Base-by-base conservation (phyloP, 352 stramenopile genomes). In the Phytophthora sp. region DNA sequence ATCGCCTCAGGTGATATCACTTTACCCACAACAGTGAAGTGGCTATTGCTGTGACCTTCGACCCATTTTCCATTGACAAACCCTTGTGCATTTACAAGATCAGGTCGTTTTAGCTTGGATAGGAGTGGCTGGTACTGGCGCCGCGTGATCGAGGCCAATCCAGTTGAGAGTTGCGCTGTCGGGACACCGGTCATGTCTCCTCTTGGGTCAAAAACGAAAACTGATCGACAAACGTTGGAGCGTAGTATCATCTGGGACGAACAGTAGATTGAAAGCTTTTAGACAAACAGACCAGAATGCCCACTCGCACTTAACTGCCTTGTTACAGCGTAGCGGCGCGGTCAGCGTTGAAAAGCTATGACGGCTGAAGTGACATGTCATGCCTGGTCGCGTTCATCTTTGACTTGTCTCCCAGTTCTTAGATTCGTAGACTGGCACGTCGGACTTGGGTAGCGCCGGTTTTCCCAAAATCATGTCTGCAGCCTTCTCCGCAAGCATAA, bases 401-500 rank as follows among this genome's bases (percentile, higher is more conserved):
- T 94, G 82, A 11, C 57, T 68, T 4, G 77, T 83, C 46, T 89
- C 69, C 80, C 85, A 94, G 55, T 90, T 75, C 48, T 71, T 54
- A 0, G 83, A 30, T 49, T 78, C 52, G 54, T 92, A 91, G 18
- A 94, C 81, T 2, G 73, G 64, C 4, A 77, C 81, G 17, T 55
- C 85, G 11, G 77, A 84, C 64, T 82, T 88, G 27, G 72, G 75
- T 38, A 90, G 66, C 13, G 81, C 52, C 5, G 63, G 46, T 26
- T 84, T 87, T 32, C 77, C 79, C 13, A 92, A 72, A 43, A 98
- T 97, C 39, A 97, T 89, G 52, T 97, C 88, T 28, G 93, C 91
- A 11, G 83, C 87, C 57, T 96, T 97, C 57, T 98, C 93, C 10
- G 87, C 94, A 7, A 98, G 58, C 76, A 97, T 96, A 62, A 97